Conservation (phyloP, 73 alveolate species). For the Uronychia binucleata region DNA sequence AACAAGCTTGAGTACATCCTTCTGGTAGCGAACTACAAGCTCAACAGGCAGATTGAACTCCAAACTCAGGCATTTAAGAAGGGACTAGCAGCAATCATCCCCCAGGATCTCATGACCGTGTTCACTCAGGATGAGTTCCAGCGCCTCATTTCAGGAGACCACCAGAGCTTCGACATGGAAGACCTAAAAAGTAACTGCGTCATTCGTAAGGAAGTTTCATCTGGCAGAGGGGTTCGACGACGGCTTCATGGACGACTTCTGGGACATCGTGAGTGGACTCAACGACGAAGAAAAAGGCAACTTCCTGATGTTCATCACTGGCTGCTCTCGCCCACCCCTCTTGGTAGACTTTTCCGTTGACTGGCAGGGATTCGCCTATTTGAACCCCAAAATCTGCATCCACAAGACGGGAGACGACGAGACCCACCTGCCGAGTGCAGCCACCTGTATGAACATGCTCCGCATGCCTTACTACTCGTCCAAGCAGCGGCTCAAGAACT, state of each 20-base stretch:
- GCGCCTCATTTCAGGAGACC: slow-evolving; percentile 85
- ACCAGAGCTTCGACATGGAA: slow-evolving; percentile 79
- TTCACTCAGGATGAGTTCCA: slow-evolving; percentile 88
- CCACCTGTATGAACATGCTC: slow-evolving; percentile 74
- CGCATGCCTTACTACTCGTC: slow-evolving; percentile 58
- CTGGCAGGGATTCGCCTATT: slow-evolving; percentile 70
- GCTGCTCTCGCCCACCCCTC: slow-evolving; percentile 88
- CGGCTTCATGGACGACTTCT: slow-evolving; percentile 67
- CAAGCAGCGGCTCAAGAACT: slow-evolving; percentile 30
- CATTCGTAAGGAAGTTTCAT: slow-evolving; percentile 51
- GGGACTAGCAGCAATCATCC: slow-evolving; percentile 81
- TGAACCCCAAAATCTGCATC: slow-evolving; percentile 68
- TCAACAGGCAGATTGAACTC: slow-evolving; percentile 69
- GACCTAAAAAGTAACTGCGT: slow-evolving; percentile 73
- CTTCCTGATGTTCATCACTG: slow-evolving; percentile 88
- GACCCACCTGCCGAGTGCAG: slow-evolving; percentile 57
- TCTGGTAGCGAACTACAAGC: slow-evolving; percentile 75
- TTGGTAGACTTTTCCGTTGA: slow-evolving; percentile 7
- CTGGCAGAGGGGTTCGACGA: slow-evolving; percentile 71
- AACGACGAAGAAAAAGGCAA: slow-evolving; percentile 82
- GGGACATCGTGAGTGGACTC: slow-evolving; percentile 80
- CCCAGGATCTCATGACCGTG: slow-evolving; percentile 61
- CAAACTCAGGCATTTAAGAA: slow-evolving; percentile 82
- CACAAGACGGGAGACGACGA: slow-evolving; percentile 47
- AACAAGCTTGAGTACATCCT: slow-evolving; percentile 59